Percentiles rank a stretch among this genome's conserved stretches.
Conservation (phyloP, 1,284 basidiomycete species). For the Tilletia indica region DNA sequence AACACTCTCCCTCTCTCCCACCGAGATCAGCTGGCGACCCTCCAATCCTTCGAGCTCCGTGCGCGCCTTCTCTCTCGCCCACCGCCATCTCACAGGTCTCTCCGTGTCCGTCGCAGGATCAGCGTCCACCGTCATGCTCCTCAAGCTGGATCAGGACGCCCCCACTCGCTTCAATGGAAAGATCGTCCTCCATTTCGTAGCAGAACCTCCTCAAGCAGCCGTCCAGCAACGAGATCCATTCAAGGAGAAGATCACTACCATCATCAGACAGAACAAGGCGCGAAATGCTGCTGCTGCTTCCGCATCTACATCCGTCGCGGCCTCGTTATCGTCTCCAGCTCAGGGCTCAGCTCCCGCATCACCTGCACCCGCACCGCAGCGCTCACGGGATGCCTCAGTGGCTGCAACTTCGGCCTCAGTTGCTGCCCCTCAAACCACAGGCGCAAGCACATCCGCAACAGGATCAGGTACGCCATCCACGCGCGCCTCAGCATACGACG, state of each 20-base stretch:
- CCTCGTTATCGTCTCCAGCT: slow-evolving; percentile 5
- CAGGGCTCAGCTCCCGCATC: slow-evolving; percentile 9
- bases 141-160: slow-evolving; percentile 20
- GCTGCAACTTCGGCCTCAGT: slow-evolving; percentile 14
- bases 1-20: slow-evolving; percentile 21
- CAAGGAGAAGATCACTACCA: slow-evolving; percentile 23
- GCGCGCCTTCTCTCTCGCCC: slow-evolving; percentile 17
- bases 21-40: slow-evolving; percentile 19
- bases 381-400: background rate
- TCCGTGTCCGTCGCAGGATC: slow-evolving; percentile 23
- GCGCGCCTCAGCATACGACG: background rate
- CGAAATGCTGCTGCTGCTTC: slow-evolving; percentile 1
- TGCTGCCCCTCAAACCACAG: slow-evolving; percentile 4
- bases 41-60: slow-evolving; percentile 21
- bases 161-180: slow-evolving; percentile 15
- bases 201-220: slow-evolving; percentile 15
- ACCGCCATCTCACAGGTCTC: slow-evolving; percentile 19
- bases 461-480: slow-evolving; percentile 21
- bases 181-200: slow-evolving; percentile 20
- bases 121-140: slow-evolving; percentile 12
- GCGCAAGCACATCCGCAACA: slow-evolving; percentile 6
- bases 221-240: slow-evolving; percentile 23
- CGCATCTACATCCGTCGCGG: background rate
- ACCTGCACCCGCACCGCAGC: background rate
- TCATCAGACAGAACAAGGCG: slow-evolving; percentile 22